Conservation (phyloP, 108 stramenopile species). For the Licmophora abbreviata region DNA sequence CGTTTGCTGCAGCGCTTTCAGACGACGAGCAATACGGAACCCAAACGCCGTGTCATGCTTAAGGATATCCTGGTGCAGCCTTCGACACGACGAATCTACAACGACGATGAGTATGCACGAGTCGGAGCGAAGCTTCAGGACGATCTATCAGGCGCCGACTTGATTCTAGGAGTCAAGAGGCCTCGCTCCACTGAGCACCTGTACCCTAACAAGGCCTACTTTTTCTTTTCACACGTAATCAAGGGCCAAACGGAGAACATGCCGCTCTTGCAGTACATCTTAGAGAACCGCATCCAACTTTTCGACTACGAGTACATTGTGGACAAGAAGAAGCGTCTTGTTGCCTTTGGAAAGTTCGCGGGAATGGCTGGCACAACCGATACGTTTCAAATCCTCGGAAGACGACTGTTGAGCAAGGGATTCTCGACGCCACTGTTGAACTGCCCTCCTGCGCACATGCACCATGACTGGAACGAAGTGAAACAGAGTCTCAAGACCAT, state of each 20-base stretch:
- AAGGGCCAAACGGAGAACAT: constrained; percentile 84
- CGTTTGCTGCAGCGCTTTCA: constrained; percentile 2
- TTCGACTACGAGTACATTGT: constrained; percentile 82
- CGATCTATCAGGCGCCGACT: constrained; percentile 44
- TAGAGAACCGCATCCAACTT: constrained; percentile 58
- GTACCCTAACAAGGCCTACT: constrained; percentile 49
- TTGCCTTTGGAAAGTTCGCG: constrained; percentile 86
- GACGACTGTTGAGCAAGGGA: constrained; percentile 52
- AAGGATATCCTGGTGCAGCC: constrained; percentile 59
- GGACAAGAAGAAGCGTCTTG: constrained; percentile 46
- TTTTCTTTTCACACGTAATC: constrained; percentile 82
- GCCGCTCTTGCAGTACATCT: constrained; percentile 51
- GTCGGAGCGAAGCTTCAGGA: constrained; percentile 69
- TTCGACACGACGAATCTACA: constrained; percentile 52
- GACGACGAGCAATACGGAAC: no score
- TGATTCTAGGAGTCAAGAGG: constrained; percentile 85
- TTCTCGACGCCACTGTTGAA: constrained; percentile 71
- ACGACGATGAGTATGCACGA: constrained; percentile 48
- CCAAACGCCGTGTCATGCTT: not conserved
- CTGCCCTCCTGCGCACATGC: constrained; percentile 58
- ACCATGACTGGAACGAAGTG: constrained; percentile 49
- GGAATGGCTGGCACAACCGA: constrained; percentile 85
- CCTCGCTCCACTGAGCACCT: constrained; percentile 21
- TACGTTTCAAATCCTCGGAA: constrained; percentile 65
- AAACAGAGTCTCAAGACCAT: constrained; percentile 30